These are phyloP conservation scores for Plenodomus biglobosus DNA, from an alignment of 2,329 filamentous ascomycete genomes.

Conservation along the genomic window DNA sequence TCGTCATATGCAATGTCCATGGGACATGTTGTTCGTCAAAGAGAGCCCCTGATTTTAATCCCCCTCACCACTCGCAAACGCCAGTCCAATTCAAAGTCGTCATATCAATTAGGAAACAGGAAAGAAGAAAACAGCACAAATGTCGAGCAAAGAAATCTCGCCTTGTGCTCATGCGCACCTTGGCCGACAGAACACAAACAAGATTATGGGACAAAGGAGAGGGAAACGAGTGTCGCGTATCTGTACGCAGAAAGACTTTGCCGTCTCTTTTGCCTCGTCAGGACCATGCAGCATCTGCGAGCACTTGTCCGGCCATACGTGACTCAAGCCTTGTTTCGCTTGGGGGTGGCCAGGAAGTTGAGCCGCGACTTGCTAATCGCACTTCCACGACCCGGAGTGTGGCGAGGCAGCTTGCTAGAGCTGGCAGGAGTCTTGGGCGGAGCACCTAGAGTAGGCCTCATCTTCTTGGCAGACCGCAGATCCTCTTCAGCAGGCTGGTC, in stretches of 20 bases:
- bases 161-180: slow-evolving; percentile 3
- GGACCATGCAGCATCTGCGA: background rate
- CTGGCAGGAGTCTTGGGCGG: slow-evolving; percentile 34
- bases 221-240: background rate
- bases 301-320: background rate
- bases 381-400: slow-evolving; percentile 31
- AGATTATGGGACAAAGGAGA: background rate
- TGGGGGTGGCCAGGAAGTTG: slow-evolving; percentile 44
- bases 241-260: background rate
- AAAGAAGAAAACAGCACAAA: slow-evolving; percentile 3
- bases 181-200: slow-evolving; percentile 11
- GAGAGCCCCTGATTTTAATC: slow-evolving; percentile 11
- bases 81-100: slow-evolving; percentile 14
- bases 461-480: slow-evolving; percentile 39
- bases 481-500: slow-evolving; percentile 31
- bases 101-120: slow-evolving; percentile 7
- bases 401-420: slow-evolving; percentile 35
- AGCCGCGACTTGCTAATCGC: slow-evolving; percentile 43
- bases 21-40: slow-evolving; percentile 9
- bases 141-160: slow-evolving; percentile 5
- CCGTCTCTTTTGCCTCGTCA: background rate
- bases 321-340: slow-evolving; percentile 34
- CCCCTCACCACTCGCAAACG: no score
- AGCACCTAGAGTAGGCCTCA: slow-evolving; percentile 25
- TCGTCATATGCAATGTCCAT: slow-evolving; percentile 19